Evolutionary conservation across 352 stramenopile species (phyloP).

Genomic region (Phytophthora rubi): DNA sequence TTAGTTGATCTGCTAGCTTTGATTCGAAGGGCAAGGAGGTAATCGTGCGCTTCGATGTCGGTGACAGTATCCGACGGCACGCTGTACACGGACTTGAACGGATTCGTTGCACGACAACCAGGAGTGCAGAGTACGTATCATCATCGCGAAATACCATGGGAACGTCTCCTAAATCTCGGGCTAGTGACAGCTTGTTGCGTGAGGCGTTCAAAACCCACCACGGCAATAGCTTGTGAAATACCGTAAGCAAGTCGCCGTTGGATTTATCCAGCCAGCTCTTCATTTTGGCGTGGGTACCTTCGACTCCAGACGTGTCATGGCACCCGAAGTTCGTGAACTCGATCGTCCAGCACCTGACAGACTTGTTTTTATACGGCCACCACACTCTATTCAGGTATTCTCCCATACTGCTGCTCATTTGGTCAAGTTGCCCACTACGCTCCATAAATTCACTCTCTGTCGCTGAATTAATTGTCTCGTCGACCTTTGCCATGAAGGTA

Average conservation of each 20-base stretch:
- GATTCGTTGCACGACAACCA: conserved; percentile 88
- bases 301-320: background rate
- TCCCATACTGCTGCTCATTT: background rate
- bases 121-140: conserved; percentile 46
- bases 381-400: background rate
- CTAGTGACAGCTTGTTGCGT: no score
- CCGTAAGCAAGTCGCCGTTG: background rate
- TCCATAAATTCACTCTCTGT: background rate
- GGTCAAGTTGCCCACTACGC: background rate
- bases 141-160: background rate
- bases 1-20: no score
- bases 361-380: conserved; percentile 3
- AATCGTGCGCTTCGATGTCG: conserved; percentile 89
- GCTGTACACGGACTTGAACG: conserved; percentile 96
- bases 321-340: background rate
- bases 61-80: conserved; percentile 57
- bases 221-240: background rate
- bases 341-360: conserved; percentile 1
- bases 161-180: background rate
- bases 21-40: conserved; percentile 93
- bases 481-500: conserved; percentile 1
- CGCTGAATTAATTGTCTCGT: background rate
- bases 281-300: conserved; percentile 11
- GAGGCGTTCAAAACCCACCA: background rate
- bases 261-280: conserved; percentile 1